Evolutionary conservation across 805 yeast species (phyloP).

Genomic region (Saccharomycopsis malanga): DNA sequence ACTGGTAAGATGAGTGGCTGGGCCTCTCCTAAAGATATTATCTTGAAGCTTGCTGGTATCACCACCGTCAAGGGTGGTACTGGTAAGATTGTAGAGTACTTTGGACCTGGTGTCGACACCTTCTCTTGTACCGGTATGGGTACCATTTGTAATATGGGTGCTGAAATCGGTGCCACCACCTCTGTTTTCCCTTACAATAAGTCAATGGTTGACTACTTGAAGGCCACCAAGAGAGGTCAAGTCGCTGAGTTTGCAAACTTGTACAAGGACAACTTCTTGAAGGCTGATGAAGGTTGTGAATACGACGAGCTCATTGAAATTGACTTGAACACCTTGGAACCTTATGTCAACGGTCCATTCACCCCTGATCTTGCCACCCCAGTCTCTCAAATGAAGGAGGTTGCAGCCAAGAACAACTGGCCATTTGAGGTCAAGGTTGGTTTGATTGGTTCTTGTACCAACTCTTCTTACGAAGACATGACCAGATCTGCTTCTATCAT

Average conservation of each 20-base stretch:
- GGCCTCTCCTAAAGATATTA: constrained; percentile 97
- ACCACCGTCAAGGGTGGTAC: constrained; percentile 98
- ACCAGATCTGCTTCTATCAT: constrained; percentile 89
- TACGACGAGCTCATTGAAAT: constrained; percentile 92
- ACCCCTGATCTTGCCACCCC: constrained; percentile 97
- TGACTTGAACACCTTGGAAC: constrained; percentile 80
- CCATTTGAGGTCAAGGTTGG: constrained; percentile 86
- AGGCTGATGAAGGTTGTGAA: constrained; percentile 82
- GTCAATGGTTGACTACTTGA: constrained; percentile 69
- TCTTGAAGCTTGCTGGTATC: constrained; percentile 84
- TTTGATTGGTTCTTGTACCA: constrained; percentile 95
- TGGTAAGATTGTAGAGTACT: constrained; percentile 92
- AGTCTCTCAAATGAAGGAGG: constrained; percentile 69
- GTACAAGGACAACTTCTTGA: constrained; percentile 53
- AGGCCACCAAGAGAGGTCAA: constrained; percentile 76
- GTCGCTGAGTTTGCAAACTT: constrained; percentile 74
- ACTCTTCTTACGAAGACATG: constrained; percentile 98
- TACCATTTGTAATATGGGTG: constrained; percentile 99
- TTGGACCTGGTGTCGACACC: constrained; percentile 86
- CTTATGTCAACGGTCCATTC: constrained; percentile 95
- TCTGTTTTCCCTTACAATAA: constrained; percentile 86
- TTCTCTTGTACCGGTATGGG: constrained; percentile 99
- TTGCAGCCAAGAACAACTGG: constrained; percentile 72
- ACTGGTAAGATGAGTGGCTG: constrained; percentile 88
- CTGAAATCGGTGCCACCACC: constrained; percentile 98